A percentile compares a stretch with the other conserved stretches of the same genome.
Evolutionary conservation across 129 eudicot species (phyloP).

Genomic region (Flaveria sonorensis): DNA sequence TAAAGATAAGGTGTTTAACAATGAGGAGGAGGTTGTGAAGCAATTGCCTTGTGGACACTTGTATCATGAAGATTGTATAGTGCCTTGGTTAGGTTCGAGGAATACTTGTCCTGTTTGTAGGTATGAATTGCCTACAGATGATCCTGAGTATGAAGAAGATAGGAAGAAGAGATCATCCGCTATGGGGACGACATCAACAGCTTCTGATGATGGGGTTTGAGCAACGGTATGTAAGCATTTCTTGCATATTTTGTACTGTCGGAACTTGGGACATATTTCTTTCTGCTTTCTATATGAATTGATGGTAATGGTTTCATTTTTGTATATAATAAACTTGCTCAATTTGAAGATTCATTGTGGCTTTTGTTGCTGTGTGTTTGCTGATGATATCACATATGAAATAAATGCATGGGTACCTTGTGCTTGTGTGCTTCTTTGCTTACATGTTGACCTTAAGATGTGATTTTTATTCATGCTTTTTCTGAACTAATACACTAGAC

Average conservation of each 20-base stretch:
- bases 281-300: constrained; percentile 20
- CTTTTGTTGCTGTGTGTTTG: constrained; percentile 31
- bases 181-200: constrained; percentile 5
- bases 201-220: constrained; percentile 23
- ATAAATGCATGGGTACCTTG: background rate
- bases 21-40: constrained; percentile 60
- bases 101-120: constrained; percentile 84
- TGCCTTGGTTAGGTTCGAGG: constrained; percentile 68
- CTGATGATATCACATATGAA: constrained; percentile 19
- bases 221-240: background rate
- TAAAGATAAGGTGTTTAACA: constrained; percentile 48
- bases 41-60: constrained; percentile 73
- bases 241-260: background rate
- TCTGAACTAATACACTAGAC: background rate
- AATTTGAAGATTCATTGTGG: constrained; percentile 13
- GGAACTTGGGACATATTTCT: background rate
- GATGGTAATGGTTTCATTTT: constrained; percentile 20
- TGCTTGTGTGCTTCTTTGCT: background rate
- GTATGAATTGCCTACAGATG: constrained; percentile 77
- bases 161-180: constrained; percentile 44
- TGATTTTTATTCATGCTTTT: constrained; percentile 13
- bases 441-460: background rate
- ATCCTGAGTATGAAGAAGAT: constrained; percentile 70
- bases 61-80: constrained; percentile 80
- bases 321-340: constrained; percentile 24